These are phyloP conservation scores for Viola odorata DNA, from an alignment of 345 rosid species.

Conservation along the genomic window DNA sequence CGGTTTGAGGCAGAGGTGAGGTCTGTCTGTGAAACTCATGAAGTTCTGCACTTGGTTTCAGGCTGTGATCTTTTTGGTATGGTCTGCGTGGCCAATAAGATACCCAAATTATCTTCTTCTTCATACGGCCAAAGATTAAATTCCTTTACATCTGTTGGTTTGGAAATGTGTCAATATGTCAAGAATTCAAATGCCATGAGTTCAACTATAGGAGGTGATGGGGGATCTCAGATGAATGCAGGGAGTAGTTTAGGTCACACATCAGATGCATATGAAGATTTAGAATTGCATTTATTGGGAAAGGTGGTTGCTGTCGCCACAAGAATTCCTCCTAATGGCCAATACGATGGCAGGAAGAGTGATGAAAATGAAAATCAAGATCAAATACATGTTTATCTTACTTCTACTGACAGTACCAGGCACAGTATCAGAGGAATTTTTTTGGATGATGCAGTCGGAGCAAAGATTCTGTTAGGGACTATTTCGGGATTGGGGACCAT, in stretches of 20 bases:
- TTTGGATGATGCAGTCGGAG: conserved; percentile 25
- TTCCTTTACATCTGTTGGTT: conserved; percentile 27
- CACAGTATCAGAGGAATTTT: conserved; percentile 12
- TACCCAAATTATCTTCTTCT: conserved; percentile 44
- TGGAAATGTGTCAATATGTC: conserved; percentile 17
- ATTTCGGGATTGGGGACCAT: conserved; percentile 66
- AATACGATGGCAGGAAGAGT: conserved; percentile 23
- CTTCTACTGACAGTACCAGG: conserved; percentile 29
- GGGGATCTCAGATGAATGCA: conserved; percentile 24
- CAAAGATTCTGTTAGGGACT: conserved; percentile 56
- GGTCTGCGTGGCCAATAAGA: conserved; percentile 56
- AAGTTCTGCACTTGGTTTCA: conserved; percentile 86
- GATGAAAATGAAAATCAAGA: conserved; percentile 53
- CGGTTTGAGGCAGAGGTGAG: conserved; percentile 97
- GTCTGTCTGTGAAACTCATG: conserved; percentile 62
- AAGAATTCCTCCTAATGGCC: conserved; percentile 59
- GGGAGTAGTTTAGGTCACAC: conserved; percentile 22
- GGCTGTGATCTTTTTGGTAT: conserved; percentile 89
- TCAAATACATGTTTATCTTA: conserved; percentile 69
- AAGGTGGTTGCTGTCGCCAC: conserved; percentile 70
- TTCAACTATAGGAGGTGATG: conserved; percentile 22
- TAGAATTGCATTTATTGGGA: conserved; percentile 74
- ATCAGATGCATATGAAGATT: conserved; percentile 76
- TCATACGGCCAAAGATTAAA: conserved; percentile 33
- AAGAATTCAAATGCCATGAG: conserved; percentile 25